These are phyloP conservation scores for Blastocystis sp. DNA, from an alignment of 352 stramenopile genomes.

Conservation along the genomic window DNA sequence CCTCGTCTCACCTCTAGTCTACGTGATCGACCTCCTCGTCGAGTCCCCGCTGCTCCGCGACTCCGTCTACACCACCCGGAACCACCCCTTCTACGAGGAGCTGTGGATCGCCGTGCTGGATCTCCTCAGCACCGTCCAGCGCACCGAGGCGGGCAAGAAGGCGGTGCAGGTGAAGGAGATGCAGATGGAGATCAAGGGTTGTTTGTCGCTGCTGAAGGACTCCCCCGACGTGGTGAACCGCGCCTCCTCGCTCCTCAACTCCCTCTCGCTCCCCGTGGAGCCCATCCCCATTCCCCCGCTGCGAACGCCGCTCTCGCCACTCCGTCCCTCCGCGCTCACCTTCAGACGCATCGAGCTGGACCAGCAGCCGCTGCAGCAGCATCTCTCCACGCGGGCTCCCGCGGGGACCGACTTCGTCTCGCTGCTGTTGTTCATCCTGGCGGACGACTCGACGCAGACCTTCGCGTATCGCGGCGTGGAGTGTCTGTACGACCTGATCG, in stretches of 20 bases:
- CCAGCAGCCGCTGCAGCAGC: not conserved
- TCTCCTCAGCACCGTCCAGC: not conserved
- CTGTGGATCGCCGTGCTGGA: slow-evolving; percentile 32
- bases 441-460: not conserved
- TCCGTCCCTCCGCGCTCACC: not conserved
- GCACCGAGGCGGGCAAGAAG: not conserved
- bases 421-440: not conserved
- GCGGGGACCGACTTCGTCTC: slow-evolving; percentile 10
- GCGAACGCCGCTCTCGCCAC: not conserved
- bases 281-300: not conserved
- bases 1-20: not conserved
- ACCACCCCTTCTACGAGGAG: slow-evolving; percentile 20
- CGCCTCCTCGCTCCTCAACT: not conserved
- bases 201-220: not conserved
- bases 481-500: slow-evolving; percentile 2
- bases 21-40: not conserved
- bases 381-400: not conserved
- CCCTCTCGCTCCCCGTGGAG: not conserved
- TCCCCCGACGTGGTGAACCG: not conserved
- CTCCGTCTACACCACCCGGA: slow-evolving; percentile 4
- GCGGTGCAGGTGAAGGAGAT: not conserved
- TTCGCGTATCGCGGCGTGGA: not conserved
- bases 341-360: not conserved
- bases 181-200: not conserved
- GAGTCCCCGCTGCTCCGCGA: not conserved